A percentile compares a stretch with the other conserved stretches of the same genome.
Evolutionary conservation across 768 basidiomycete genomes (phyloP).

Genomic region (Lentinula edodes): DNA sequence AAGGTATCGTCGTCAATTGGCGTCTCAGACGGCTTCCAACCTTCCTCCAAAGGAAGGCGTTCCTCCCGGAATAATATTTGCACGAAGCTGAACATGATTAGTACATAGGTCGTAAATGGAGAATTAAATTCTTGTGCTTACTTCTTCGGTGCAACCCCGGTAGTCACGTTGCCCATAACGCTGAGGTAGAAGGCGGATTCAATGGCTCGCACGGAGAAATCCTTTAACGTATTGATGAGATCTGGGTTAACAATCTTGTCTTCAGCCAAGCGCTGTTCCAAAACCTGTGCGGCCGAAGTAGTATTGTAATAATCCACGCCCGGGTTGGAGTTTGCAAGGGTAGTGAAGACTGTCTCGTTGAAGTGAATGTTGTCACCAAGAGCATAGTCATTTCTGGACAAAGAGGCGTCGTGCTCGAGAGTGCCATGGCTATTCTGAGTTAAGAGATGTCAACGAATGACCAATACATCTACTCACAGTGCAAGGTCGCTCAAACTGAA

Average conservation of each 20-base stretch:
- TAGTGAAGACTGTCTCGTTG: conserved; percentile 1
- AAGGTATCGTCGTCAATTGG: background rate
- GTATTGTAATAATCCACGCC: conserved; percentile 12
- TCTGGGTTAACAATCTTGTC: conserved; percentile 7
- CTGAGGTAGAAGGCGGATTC: conserved; percentile 11
- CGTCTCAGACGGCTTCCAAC: background rate
- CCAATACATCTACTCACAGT: conserved; percentile 6
- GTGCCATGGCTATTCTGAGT: background rate
- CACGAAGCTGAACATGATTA: background rate
- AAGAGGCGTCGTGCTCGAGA: conserved; percentile 6
- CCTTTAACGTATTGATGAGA: conserved; percentile 9
- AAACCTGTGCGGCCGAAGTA: conserved; percentile 4
- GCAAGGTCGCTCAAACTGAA: conserved; percentile 13
- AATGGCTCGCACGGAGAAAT: conserved; percentile 8
- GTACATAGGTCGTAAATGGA: background rate
- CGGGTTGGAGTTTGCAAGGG: conserved; percentile 6
- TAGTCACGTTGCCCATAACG: conserved; percentile 7
- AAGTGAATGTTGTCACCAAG: conserved; percentile 3
- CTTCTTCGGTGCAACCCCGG: background rate
- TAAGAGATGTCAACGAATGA: background rate
- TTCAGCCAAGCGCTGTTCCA: conserved; percentile 4
- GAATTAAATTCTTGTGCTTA: background rate
- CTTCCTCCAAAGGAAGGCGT: conserved; percentile 5
- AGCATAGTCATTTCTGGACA: background rate
- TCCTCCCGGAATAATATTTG: conserved; percentile 6